Conservation (phyloP, 352 stramenopile genomes). For the Phytophthora ramorum region DNA sequence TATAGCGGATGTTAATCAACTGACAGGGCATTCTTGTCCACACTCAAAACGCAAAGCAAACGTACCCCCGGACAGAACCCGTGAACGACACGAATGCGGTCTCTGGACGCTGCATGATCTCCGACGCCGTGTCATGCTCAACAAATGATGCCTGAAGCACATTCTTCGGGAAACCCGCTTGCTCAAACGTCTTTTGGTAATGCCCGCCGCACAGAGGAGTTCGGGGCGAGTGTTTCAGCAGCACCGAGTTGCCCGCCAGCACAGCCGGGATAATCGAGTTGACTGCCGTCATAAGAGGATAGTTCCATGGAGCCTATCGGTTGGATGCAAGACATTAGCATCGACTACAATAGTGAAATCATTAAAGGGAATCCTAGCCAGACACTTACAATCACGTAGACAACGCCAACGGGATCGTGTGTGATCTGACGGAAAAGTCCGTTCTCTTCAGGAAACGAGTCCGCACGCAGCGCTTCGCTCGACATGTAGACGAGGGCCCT, state of each 20-base stretch:
- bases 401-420: constrained; percentile 82
- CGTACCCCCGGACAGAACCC: constrained; percentile 77
- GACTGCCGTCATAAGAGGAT: constrained; percentile 87
- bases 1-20: constrained; percentile 9
- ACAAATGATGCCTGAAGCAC: constrained; percentile 73
- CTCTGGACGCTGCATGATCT: constrained; percentile 73
- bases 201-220: constrained; percentile 81
- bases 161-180: constrained; percentile 70
- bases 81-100: constrained; percentile 87
- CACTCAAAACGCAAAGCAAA: background rate
- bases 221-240: constrained; percentile 84
- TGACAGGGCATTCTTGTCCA: background rate
- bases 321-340: constrained; percentile 4
- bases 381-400: constrained; percentile 81
- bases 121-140: constrained; percentile 68
- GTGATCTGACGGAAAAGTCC: constrained; percentile 83
- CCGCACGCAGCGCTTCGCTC: constrained; percentile 61
- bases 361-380: background rate
- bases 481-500: constrained; percentile 78
- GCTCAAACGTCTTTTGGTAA: constrained; percentile 75
- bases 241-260: constrained; percentile 79
- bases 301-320: constrained; percentile 81
- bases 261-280: constrained; percentile 89
- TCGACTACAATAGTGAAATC: constrained; percentile 7
- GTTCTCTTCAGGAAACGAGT: constrained; percentile 71